Conservation (phyloP, 2,329 filamentous ascomycete species). For the Grosmannia penicillata region DNA sequence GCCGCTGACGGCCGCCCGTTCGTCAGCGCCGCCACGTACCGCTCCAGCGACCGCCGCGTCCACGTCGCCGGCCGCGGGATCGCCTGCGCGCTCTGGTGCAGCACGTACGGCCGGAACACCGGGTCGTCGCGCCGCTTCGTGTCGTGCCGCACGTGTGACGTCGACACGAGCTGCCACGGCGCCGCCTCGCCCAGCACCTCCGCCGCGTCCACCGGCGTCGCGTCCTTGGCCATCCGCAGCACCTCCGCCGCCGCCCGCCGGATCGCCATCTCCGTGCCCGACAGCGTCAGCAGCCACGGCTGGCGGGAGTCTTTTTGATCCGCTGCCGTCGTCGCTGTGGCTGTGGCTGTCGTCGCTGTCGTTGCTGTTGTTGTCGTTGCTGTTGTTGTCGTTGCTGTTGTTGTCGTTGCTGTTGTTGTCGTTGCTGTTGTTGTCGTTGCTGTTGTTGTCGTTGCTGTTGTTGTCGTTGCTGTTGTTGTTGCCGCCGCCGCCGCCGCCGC, state of each 20-base stretch:
- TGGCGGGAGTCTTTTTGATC: not conserved
- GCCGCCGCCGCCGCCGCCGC: too few relatives aligned
- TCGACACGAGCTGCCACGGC: conserved; percentile 1
- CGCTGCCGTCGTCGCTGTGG: too few relatives aligned
- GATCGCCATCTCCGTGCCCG: conserved; percentile 8
- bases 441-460: not conserved
- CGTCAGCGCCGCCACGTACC: conserved; percentile 26
- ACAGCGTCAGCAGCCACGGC: conserved; percentile 13
- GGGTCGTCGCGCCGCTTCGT: not conserved
- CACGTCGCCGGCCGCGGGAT: conserved; percentile 24
- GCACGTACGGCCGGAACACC: conserved; percentile 7
- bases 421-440: too few relatives aligned
- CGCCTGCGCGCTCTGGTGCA: conserved; percentile 20
- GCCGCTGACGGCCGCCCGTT: conserved; percentile 22
- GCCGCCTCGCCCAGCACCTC: too few relatives aligned
- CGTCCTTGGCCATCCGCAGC: conserved; percentile 3
- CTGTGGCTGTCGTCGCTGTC: not conserved
- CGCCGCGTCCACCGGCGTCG: conserved; percentile 1
- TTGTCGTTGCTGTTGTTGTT: too few relatives aligned
- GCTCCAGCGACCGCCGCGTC: conserved; percentile 25
- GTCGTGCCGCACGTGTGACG: conserved; percentile 5
- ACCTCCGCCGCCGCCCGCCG: conserved; percentile 8
- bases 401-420: too few relatives aligned
- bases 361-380: too few relatives aligned
- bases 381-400: not conserved